These are phyloP conservation scores for Neopestalotiopsis sp. DNA, from an alignment of 2,329 filamentous ascomycete species.

Conservation along the genomic window DNA sequence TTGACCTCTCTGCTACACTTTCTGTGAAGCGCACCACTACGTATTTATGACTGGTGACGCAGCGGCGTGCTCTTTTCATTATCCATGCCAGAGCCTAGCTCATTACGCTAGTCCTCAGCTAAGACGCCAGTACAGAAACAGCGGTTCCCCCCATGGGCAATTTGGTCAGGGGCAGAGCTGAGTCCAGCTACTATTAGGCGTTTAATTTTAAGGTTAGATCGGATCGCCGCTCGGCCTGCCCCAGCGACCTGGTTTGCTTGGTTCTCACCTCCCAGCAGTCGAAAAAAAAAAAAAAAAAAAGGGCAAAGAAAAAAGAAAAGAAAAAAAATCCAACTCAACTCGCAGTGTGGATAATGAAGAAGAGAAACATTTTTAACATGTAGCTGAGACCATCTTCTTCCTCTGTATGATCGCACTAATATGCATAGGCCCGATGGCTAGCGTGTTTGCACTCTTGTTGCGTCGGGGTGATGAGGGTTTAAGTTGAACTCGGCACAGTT, in stretches of 20 bases:
- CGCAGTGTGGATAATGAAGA: background rate
- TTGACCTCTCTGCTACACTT: background rate
- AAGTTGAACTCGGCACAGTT: background rate
- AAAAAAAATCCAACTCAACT: too few species aligned
- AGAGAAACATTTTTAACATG: background rate
- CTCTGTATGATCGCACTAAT: too few species aligned
- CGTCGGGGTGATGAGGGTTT: background rate
- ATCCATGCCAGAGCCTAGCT: background rate
- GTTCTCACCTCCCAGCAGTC: background rate
- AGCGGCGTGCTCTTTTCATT: background rate
- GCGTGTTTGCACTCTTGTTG: background rate
- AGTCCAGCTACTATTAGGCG: background rate
- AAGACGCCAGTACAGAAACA: background rate
- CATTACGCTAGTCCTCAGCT: background rate
- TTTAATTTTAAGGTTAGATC: constrained; percentile 4
- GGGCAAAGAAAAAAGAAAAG: too few species aligned
- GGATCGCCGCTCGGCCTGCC: background rate
- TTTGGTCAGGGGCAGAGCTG: background rate
- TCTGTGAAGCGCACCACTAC: background rate
- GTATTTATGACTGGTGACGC: background rate
- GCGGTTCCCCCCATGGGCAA: background rate
- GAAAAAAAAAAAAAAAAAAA: too few species aligned
- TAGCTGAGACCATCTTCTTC: background rate
- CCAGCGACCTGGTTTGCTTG: background rate
- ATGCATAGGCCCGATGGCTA: too few species aligned